phyloP scores from a whole-genome alignment of 2,329 filamentous ascomycete species.

The Calonectria hongkongensis region DNA sequence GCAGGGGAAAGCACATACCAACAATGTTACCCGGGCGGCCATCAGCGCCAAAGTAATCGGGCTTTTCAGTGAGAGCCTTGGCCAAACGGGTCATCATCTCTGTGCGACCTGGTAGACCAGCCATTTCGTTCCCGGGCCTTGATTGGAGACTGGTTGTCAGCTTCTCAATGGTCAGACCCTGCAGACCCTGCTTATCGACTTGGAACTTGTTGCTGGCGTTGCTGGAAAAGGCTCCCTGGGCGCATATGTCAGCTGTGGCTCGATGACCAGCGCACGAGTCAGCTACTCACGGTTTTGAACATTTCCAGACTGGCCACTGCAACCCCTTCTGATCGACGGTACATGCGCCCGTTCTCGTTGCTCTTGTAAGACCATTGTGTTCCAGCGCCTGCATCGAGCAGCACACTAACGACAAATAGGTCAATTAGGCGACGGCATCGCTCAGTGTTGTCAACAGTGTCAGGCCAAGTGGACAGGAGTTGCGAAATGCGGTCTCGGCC shows the following conservation, averaged over 20 bases:
- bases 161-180: constrained; percentile 81
- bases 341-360: constrained; percentile 88
- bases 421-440: constrained; percentile 85
- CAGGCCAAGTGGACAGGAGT: constrained; percentile 81
- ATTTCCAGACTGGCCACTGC: constrained; percentile 87
- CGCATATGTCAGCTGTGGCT: constrained; percentile 44
- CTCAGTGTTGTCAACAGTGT: constrained; percentile 81
- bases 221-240: constrained; percentile 87
- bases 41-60: constrained; percentile 88
- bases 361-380: constrained; percentile 95
- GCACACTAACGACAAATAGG: constrained; percentile 85
- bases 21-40: constrained; percentile 95
- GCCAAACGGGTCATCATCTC: constrained; percentile 85
- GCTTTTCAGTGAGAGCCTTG: constrained; percentile 83
- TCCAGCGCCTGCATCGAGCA: constrained; percentile 92
- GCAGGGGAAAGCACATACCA: constrained; percentile 72
- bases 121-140: constrained; percentile 84
- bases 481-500: constrained; percentile 83
- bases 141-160: constrained; percentile 92
- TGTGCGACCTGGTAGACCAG: constrained; percentile 89
- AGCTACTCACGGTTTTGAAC: constrained; percentile 82
- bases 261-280: constrained; percentile 15
- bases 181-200: constrained; percentile 89
- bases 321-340: constrained; percentile 90
- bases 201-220: constrained; percentile 87